These are phyloP conservation scores for Coemansia sp. DNA, from an alignment of 192 early-diverging fungal species.

Conservation along the genomic window DNA sequence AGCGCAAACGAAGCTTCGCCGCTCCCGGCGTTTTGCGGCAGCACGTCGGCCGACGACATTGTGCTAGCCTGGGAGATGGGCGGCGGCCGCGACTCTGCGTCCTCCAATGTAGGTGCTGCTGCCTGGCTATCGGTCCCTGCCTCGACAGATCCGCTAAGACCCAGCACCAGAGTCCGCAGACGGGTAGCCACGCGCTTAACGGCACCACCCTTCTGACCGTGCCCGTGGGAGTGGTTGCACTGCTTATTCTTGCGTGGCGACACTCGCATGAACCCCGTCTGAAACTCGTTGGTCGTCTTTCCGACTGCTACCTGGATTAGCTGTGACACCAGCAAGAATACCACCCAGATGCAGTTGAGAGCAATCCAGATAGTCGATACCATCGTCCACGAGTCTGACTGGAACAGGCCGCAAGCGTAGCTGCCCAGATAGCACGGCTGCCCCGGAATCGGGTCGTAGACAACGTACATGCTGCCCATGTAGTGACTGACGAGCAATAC, in stretches of 20 bases:
- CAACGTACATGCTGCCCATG: slow-evolving; percentile 40
- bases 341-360: slow-evolving; percentile 78
- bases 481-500: slow-evolving; percentile 60
- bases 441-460: slow-evolving; percentile 53
- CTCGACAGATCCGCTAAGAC: slow-evolving; percentile 30
- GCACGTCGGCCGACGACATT: slow-evolving; percentile 18
- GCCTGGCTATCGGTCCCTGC: slow-evolving; percentile 13
- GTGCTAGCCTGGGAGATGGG: slow-evolving; percentile 26
- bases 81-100: slow-evolving; percentile 33
- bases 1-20: slow-evolving; percentile 29
- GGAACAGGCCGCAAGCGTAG: slow-evolving; percentile 67
- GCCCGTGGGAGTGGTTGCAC: slow-evolving; percentile 16
- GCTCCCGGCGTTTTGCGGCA: slow-evolving; percentile 18
- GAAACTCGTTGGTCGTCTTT: slow-evolving; percentile 87
- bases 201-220: slow-evolving; percentile 7
- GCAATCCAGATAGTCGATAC: slow-evolving; percentile 67
- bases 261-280: slow-evolving; percentile 63
- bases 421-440: slow-evolving; percentile 58
- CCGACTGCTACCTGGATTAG: slow-evolving; percentile 69
- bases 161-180: slow-evolving; percentile 21
- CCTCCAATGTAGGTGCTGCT: slow-evolving; percentile 2
- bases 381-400: slow-evolving; percentile 69
- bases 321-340: slow-evolving; percentile 73
- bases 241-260: slow-evolving; percentile 18
- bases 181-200: slow-evolving; percentile 17